Evolutionary conservation across 2,329 filamentous ascomycete genomes (phyloP).

Genomic region (Aspergillus brasiliensis): DNA sequence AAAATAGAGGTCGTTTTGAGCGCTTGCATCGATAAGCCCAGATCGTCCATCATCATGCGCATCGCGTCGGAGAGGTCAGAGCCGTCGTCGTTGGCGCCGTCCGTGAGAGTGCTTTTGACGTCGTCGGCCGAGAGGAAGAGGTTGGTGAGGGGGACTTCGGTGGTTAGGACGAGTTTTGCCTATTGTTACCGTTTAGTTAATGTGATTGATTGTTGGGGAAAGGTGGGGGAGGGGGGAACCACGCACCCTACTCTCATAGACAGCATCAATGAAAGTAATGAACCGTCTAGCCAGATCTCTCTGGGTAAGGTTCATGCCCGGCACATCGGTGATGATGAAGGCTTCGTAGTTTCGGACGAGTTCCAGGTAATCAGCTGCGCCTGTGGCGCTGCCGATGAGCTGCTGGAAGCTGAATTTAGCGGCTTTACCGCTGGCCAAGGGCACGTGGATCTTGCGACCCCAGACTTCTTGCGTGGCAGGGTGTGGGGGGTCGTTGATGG

Average conservation of each 20-base stretch:
- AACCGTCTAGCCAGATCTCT: conserved; percentile 88
- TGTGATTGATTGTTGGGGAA: not conserved
- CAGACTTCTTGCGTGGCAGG: conserved; percentile 80
- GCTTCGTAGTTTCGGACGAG: conserved; percentile 86
- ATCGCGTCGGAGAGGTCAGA: conserved; percentile 67
- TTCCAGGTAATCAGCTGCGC: conserved; percentile 93
- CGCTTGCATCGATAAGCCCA: conserved; percentile 80
- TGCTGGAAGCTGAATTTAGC: conserved; percentile 93
- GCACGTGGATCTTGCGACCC: conserved; percentile 87
- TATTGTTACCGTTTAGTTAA: conserved; percentile 34
- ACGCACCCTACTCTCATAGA: conserved; percentile 73
- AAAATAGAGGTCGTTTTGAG: conserved; percentile 87
- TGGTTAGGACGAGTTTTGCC: conserved; percentile 94
- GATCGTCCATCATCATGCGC: conserved; percentile 81
- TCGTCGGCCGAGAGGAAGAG: conserved; percentile 79
- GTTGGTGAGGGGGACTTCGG: conserved; percentile 78
- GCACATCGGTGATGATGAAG: conserved; percentile 88
- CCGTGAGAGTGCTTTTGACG: conserved; percentile 60
- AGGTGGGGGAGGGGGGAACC: not conserved
- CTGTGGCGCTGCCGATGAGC: conserved; percentile 82
- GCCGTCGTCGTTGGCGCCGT: conserved; percentile 45
- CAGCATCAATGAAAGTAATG: conserved; percentile 96
- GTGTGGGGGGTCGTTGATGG: conserved; percentile 73
- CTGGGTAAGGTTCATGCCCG: conserved; percentile 83
- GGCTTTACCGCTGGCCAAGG: conserved; percentile 80